Conservation (phyloP, 2,329 filamentous ascomycete genomes). For the Aspergillus clavatus region DNA sequence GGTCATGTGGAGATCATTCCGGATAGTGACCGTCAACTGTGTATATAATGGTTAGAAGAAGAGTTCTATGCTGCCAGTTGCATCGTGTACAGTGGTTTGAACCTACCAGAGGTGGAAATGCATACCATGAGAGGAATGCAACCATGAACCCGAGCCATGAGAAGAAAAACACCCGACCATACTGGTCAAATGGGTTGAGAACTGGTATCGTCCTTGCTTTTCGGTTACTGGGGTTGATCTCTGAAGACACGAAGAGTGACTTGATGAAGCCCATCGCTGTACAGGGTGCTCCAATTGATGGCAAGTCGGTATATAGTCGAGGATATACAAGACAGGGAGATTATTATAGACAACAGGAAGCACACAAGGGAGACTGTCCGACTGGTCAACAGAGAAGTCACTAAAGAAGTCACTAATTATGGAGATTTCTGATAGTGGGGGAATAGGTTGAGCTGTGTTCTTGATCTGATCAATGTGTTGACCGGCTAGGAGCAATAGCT, state of each 20-base stretch:
- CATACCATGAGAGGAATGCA: constrained; percentile 86
- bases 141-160: constrained; percentile 82
- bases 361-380: background rate
- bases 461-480: background rate
- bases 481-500: background rate
- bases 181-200: constrained; percentile 70
- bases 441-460: background rate
- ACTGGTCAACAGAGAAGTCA: background rate
- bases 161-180: constrained; percentile 87
- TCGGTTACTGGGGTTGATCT: constrained; percentile 75
- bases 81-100: constrained; percentile 5
- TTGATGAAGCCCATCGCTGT: constrained; percentile 22
- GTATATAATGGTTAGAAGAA: constrained; percentile 14
- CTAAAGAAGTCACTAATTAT: background rate
- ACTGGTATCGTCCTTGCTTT: constrained; percentile 78
- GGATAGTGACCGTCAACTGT: constrained; percentile 69
- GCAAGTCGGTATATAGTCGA: background rate
- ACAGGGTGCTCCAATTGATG: background rate
- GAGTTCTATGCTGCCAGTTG: background rate
- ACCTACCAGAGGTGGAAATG: constrained; percentile 76
- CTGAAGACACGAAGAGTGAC: constrained; percentile 50
- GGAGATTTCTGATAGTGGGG: background rate
- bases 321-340: background rate
- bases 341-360: too few relatives aligned
- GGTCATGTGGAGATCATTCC: constrained; percentile 68